Conservation (phyloP, 2,329 filamentous ascomycete species). For the Plectosphaerella cucumerina region DNA sequence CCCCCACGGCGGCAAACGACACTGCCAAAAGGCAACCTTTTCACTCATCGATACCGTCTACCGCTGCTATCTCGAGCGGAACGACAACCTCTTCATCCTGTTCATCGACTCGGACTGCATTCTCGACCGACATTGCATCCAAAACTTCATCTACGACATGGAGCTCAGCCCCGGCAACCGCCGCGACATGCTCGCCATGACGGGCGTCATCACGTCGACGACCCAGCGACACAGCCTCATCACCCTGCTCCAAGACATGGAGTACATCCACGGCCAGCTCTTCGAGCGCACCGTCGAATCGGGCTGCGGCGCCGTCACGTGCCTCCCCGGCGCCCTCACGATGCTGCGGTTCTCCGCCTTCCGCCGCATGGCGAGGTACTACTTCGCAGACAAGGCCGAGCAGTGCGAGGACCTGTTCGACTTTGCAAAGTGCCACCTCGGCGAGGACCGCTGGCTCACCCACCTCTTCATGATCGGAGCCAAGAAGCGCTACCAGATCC, state of each 20-base stretch:
- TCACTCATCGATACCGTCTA: conserved; percentile 93
- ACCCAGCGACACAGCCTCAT: conserved; percentile 85
- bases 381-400: conserved; percentile 95
- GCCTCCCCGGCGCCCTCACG: conserved; percentile 89
- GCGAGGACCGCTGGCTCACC: conserved; percentile 94
- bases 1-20: conserved; percentile 86
- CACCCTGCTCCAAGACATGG: conserved; percentile 93
- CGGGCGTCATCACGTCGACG: conserved; percentile 92
- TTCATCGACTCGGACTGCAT: conserved; percentile 99
- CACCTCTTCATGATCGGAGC: conserved; percentile 99
- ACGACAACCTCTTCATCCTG: conserved; percentile 90
- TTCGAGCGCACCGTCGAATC: conserved; percentile 96
- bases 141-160: conserved; percentile 99
- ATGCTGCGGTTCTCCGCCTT: conserved; percentile 96
- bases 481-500: conserved; percentile 88
- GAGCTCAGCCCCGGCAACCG: conserved; percentile 90
- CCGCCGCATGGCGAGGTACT: conserved; percentile 94
- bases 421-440: conserved; percentile 90
- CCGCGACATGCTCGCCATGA: conserved; percentile 94
- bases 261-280: conserved; percentile 94
- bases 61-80: conserved; percentile 74
- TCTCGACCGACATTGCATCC: conserved; percentile 82
- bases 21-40: conserved; percentile 91
- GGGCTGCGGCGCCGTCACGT: conserved; percentile 89
- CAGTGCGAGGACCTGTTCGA: conserved; percentile 95